Conservation (phyloP, 1,284 basidiomycete species). For the Malassezia restricta region DNA sequence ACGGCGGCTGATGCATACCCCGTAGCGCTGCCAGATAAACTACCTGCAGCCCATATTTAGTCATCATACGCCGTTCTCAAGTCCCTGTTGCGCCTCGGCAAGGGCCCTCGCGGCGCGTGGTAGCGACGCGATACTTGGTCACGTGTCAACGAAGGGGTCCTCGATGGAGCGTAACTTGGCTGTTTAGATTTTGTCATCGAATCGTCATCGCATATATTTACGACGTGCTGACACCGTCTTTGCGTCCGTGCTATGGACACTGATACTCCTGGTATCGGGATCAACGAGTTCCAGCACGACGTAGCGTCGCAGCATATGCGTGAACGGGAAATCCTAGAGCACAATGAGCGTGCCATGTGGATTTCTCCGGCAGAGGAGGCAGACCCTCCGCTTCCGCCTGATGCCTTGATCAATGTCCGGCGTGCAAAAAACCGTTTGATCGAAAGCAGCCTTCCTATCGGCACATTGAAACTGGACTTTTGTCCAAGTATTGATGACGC, state of each 20-base stretch:
- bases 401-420: conserved; percentile 3
- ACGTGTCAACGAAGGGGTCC: no score
- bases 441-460: background rate
- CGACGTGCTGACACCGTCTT: background rate
- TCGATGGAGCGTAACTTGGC: no score
- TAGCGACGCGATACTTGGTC: no score
- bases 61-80: no score
- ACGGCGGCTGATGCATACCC: no score
- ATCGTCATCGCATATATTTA: background rate
- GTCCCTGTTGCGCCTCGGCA: no score
- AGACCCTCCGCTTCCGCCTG: conserved; percentile 2
- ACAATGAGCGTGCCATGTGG: background rate
- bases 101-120: no score
- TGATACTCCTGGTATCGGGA: background rate
- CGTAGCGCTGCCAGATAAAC: no score
- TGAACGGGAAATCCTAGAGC: background rate
- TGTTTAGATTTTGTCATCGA: background rate
- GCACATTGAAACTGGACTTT: background rate
- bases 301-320: background rate
- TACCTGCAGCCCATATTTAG: no score
- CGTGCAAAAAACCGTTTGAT: background rate
- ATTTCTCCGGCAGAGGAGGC: background rate
- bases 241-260: background rate
- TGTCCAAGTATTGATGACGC: background rate
- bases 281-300: background rate